phyloP scores from a whole-genome alignment of 371 early-diverging fungal genomes.

The Mucor mucedo region DNA sequence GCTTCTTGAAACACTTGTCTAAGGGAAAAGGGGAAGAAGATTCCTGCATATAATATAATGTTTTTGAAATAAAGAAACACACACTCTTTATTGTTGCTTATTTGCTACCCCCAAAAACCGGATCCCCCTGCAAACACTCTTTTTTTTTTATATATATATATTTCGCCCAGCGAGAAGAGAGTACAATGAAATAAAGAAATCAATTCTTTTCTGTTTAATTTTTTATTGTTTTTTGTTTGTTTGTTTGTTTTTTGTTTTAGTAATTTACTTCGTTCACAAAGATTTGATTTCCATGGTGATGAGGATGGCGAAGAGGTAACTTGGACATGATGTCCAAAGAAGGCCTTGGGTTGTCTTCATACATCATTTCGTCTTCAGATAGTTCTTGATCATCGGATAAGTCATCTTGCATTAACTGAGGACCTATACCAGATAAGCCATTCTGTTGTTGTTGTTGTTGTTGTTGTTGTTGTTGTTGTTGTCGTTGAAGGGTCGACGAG shows the following conservation, averaged over 20 bases:
- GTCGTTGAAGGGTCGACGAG: slow-evolving; percentile 14
- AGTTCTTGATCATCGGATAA: slow-evolving; percentile 34
- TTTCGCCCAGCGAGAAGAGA: background rate
- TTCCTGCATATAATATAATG: too few relatives aligned
- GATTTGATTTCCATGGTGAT: background rate
- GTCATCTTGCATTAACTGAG: slow-evolving; percentile 27
- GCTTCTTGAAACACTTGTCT: too few relatives aligned
- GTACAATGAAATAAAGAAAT: background rate
- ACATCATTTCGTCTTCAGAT: slow-evolving; percentile 30
- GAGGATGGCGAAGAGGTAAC: slow-evolving; percentile 27
- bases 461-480: slow-evolving; percentile 19
- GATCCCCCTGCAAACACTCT: too few relatives aligned
- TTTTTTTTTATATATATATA: too few relatives aligned
- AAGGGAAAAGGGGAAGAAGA: too few relatives aligned
- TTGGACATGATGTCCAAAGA: slow-evolving; percentile 33
- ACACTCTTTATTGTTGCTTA: too few relatives aligned
- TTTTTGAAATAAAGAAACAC: too few relatives aligned
- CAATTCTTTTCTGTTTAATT: background rate
- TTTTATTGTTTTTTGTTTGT: too few relatives aligned
- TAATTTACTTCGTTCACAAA: background rate
- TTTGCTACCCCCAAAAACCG: too few relatives aligned
- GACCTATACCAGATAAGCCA: slow-evolving; percentile 22
- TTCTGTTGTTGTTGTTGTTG: slow-evolving; percentile 16
- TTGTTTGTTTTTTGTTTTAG: background rate
- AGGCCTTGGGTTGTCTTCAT: slow-evolving; percentile 14